These are phyloP conservation scores for Mediolabrus comicus DNA, from an alignment of 108 stramenopile species.

Conservation along the genomic window DNA sequence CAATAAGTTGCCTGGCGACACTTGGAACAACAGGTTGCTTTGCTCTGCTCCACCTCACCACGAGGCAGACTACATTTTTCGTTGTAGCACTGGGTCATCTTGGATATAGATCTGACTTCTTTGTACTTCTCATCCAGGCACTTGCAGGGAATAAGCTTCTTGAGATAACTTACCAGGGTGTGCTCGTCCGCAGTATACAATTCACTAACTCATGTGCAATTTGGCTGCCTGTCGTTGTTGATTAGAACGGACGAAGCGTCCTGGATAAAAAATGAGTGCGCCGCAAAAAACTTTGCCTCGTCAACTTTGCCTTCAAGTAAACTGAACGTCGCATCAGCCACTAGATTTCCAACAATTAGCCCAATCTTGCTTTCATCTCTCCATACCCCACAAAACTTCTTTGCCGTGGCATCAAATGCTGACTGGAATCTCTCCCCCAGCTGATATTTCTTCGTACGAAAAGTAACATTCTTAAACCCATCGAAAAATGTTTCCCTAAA, in stretches of 20 bases:
- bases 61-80: background rate
- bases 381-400: background rate
- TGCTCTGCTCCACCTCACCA: background rate
- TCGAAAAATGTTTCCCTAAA: background rate
- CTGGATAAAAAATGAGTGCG: background rate
- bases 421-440: background rate
- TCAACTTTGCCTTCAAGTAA: background rate
- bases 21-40: background rate
- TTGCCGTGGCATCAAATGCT: background rate
- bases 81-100: background rate
- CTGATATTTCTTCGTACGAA: background rate
- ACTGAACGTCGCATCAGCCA: background rate
- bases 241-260: background rate
- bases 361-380: background rate
- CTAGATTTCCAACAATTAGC: background rate
- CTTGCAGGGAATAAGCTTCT: background rate
- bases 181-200: background rate
- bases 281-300: background rate
- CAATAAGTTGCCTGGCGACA: background rate
- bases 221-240: background rate
- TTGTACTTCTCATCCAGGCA: background rate
- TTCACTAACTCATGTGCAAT: background rate
- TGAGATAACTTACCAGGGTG: background rate
- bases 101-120: background rate
- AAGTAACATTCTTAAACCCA: background rate